A percentile compares a stretch with the other conserved stretches of the same genome.
These are phyloP conservation scores for Hondaea fermentalgiana DNA, from an alignment of 108 stramenopile genomes.

Conservation along the genomic window DNA sequence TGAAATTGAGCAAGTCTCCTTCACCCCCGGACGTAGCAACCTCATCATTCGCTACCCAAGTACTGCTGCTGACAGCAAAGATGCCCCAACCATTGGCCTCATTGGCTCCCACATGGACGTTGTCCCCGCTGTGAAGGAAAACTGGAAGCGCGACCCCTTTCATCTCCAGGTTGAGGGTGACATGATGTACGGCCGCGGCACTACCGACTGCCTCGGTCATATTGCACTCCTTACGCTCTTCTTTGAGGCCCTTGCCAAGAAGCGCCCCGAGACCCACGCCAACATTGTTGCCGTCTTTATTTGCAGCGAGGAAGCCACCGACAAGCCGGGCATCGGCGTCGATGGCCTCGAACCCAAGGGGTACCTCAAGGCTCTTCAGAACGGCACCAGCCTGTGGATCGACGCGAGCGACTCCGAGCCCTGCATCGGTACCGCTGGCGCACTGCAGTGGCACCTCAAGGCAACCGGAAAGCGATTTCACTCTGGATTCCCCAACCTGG, in stretches of 20 bases:
- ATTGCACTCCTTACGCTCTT: slow-evolving; percentile 54
- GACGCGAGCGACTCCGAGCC: slow-evolving; percentile 58
- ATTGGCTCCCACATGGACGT: slow-evolving; percentile 57
- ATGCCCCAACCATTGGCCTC: slow-evolving; percentile 43
- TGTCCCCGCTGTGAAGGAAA: slow-evolving; percentile 50
- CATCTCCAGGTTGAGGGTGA: slow-evolving; percentile 48
- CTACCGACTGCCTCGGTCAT: slow-evolving; percentile 61
- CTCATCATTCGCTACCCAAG: slow-evolving; percentile 53
- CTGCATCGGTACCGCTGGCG: slow-evolving; percentile 41
- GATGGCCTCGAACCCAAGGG: slow-evolving; percentile 45
- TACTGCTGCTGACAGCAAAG: slow-evolving; percentile 17
- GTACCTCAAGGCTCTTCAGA: slow-evolving; percentile 44
- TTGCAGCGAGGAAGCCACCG: slow-evolving; percentile 52
- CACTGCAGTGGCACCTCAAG: slow-evolving; percentile 51
- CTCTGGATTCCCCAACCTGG: slow-evolving; percentile 48
- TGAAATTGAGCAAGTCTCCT: slow-evolving; percentile 44
- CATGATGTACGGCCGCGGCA: slow-evolving; percentile 52
- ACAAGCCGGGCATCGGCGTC: slow-evolving; percentile 45
- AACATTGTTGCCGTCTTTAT: slow-evolving; percentile 50
- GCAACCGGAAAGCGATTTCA: slow-evolving; percentile 48
- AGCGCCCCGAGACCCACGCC: slow-evolving; percentile 36
- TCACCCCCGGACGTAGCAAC: slow-evolving; percentile 52
- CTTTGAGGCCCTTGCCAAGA: slow-evolving; percentile 40
- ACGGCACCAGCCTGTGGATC: slow-evolving; percentile 52
- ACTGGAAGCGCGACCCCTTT: slow-evolving; percentile 54